Base-by-base conservation (phyloP, 306 rosid genomes). In the Glycine tomentella region DNA sequence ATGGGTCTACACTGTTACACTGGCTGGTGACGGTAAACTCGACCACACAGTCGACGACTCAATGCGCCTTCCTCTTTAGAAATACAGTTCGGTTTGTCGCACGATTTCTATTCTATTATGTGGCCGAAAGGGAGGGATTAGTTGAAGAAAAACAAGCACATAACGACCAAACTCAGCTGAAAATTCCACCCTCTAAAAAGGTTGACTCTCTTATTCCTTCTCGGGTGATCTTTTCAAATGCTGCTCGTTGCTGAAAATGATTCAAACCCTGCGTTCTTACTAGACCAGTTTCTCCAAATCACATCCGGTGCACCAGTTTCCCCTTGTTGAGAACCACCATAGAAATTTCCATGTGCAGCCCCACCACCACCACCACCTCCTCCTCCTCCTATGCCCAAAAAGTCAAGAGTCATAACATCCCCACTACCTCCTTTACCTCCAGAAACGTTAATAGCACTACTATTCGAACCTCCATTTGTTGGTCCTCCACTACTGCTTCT, bases 401-500 rank as follows among this genome's bases (percentile, higher is more conserved):
- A 92, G 68, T 94, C 94, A 57, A 94, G 48, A 3, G 98, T 94
- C 93, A 78, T 82, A 12, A 86, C 83, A 83, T 85, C 94, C 2
- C 74, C 82, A 4, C 25, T 20, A 20, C 25, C 25, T 67, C 78
- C 91, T 12, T 74, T 87, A 72, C 46, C 14, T 31, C 81, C 87
- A 81, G 69, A 75, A 50, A 61, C 80, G 50, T 78, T 50, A 57
- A 73, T 50, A 57, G 62, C 45, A 65, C 33, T 61, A 84, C 36
- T 36, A 82, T 77, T 68, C 9, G 77, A 34, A 34, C 84, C 84
- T n/a, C 85, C 83, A 9, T 44, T 72, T 48, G 25, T 8, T 33
- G 69, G 9, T 57, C 67, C 78, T 69, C 85, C 89, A 48, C 78
- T 55, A 56, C 38, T 78, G 40, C 70, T 72, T 45, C 76, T 17